Percentiles rank a stretch among this genome's conserved stretches.
Conservation (phyloP, 2,329 filamentous ascomycete genomes). For the Ceratocystis harringtonii region DNA sequence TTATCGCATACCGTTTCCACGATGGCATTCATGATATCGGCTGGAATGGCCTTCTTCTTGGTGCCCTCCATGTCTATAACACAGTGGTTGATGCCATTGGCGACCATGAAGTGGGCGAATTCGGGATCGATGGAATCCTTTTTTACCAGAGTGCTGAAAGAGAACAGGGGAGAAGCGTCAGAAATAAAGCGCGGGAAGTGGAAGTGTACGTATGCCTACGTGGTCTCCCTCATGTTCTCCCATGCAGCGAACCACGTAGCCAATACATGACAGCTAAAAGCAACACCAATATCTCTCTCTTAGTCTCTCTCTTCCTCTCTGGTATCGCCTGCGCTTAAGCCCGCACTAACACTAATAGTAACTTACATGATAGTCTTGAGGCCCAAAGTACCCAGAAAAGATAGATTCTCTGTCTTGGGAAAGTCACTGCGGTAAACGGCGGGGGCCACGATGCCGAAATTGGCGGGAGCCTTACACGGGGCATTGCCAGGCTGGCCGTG, state of each 20-base stretch:
- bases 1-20: constrained; percentile 56
- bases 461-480: constrained; percentile 35
- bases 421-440: constrained; percentile 74
- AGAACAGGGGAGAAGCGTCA: neutral
- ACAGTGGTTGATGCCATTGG: constrained; percentile 54
- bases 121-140: constrained; percentile 41
- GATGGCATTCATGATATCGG: constrained; percentile 53
- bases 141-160: constrained; percentile 44
- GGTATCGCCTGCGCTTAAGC: neutral
- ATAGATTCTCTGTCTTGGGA: constrained; percentile 54
- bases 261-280: too few species aligned
- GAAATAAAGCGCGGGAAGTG: neutral
- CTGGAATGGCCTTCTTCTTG: constrained; percentile 60
- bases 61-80: constrained; percentile 74
- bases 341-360: neutral
- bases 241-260: too few species aligned
- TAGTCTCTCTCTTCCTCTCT: neutral
- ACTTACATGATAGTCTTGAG: constrained; percentile 69
- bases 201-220: neutral
- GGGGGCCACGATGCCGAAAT: constrained; percentile 61
- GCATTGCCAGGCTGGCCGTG: neutral
- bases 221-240: too few species aligned
- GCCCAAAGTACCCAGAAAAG: constrained; percentile 49
- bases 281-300: too few species aligned
- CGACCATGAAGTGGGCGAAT: constrained; percentile 46